Evolutionary conservation across 345 rosid species (phyloP).

Genomic region (Citrus inodora): DNA sequence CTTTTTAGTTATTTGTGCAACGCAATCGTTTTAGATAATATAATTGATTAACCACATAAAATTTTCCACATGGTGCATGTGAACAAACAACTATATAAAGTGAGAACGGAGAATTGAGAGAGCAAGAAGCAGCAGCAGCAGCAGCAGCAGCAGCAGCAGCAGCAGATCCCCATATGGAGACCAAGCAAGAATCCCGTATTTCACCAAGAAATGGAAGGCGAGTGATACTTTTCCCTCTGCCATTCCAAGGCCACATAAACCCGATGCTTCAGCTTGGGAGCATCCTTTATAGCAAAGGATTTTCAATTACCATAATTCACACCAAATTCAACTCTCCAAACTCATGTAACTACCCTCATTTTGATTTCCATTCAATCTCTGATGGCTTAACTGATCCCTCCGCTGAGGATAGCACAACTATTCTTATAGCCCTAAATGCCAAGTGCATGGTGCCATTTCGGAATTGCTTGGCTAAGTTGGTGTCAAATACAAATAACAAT

Average conservation of each 20-base stretch:
- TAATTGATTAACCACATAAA: too few species aligned
- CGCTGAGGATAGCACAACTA: conserved; percentile 7
- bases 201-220: conserved; percentile 21
- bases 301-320: neutral
- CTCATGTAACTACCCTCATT: conserved; percentile 36
- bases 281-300: conserved; percentile 32
- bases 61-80: neutral
- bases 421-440: conserved; percentile 25
- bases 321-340: neutral
- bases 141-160: neutral
- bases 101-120: neutral
- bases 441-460: conserved; percentile 31
- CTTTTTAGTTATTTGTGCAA: neutral
- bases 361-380: conserved; percentile 38
- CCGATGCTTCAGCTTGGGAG: conserved; percentile 59
- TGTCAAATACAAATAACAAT: neutral
- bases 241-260: conserved; percentile 53
- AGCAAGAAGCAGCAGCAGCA: neutral
- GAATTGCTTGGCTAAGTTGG: conserved; percentile 28
- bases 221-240: conserved; percentile 47
- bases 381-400: conserved; percentile 15
- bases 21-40: too few species aligned
- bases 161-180: neutral
- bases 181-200: conserved; percentile 1
- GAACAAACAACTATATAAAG: neutral